Evolutionary conservation across 345 rosid species (phyloP).

Genomic region (Salix viminalis): DNA sequence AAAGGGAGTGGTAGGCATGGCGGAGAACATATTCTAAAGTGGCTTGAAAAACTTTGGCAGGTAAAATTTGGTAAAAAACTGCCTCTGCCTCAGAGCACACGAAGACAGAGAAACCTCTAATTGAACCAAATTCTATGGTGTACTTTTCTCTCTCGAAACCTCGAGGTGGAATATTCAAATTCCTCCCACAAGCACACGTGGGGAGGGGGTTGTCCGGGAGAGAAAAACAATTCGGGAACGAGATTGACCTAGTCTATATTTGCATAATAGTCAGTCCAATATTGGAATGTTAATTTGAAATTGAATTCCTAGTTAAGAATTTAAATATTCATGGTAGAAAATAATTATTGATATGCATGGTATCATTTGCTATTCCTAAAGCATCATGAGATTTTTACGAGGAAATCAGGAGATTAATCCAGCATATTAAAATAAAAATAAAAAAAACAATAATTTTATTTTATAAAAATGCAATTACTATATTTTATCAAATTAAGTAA

Average conservation of each 20-base stretch:
- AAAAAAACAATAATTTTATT: too few relatives aligned
- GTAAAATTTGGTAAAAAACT: neutral
- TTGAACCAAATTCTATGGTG: too few relatives aligned
- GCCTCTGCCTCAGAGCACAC: neutral
- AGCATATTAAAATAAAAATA: too few relatives aligned
- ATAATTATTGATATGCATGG: too few relatives aligned
- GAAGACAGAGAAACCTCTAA: neutral
- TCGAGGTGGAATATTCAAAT: conserved; percentile 25
- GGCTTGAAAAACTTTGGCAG: neutral
- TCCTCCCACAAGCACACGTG: conserved; percentile 19
- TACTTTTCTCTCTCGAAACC: neutral
- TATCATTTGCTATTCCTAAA: too few relatives aligned
- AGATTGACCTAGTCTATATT: conserved; percentile 6
- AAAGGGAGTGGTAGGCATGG: neutral
- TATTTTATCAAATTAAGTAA: too few relatives aligned
- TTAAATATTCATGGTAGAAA: neutral
- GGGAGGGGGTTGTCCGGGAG: neutral
- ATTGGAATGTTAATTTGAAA: neutral
- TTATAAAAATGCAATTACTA: too few relatives aligned
- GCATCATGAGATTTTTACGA: too few relatives aligned
- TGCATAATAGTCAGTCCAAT: neutral
- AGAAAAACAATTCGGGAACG: neutral
- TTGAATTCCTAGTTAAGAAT: neutral
- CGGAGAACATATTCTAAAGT: conserved; percentile 3
- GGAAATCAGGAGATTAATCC: too few relatives aligned